Conservation (phyloP, 1,139 yeast genomes). For the Candida glucosophila region DNA sequence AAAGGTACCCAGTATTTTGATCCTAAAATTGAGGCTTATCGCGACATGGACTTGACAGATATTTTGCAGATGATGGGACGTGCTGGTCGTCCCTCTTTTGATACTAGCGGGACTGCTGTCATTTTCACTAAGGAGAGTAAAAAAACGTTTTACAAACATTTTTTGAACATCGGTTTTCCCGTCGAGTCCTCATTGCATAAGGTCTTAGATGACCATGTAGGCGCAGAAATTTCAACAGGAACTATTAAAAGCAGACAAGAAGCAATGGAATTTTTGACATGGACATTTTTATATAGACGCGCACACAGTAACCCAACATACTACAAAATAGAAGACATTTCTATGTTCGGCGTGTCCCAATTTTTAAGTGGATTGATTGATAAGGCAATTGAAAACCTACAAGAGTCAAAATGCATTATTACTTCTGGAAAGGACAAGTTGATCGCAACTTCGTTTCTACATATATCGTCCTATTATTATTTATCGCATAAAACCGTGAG, state of each 20-base stretch:
- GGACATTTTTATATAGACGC: constrained; percentile 91
- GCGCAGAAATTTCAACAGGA: constrained; percentile 92
- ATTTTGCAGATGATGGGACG: constrained; percentile 86
- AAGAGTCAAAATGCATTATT: constrained; percentile 64
- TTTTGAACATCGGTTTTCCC: constrained; percentile 91
- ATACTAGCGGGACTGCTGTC: constrained; percentile 90
- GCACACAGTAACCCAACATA: constrained; percentile 95
- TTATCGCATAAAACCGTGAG: constrained; percentile 87
- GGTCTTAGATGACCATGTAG: constrained; percentile 87
- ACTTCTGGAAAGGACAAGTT: constrained; percentile 41
- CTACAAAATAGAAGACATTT: constrained; percentile 73
- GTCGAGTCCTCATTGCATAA: constrained; percentile 94
- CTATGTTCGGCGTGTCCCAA: constrained; percentile 56
- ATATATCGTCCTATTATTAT: constrained; percentile 86
- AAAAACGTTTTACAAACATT: constrained; percentile 88
- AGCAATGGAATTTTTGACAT: constrained; percentile 85
- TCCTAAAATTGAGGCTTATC: constrained; percentile 69
- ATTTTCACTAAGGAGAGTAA: constrained; percentile 90
- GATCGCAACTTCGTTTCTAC: constrained; percentile 72
- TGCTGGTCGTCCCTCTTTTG: constrained; percentile 97
- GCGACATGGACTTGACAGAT: constrained; percentile 90
- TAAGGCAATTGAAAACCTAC: constrained; percentile 55
- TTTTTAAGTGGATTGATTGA: constrained; percentile 74
- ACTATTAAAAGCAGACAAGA: constrained; percentile 76
- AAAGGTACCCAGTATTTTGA: constrained; percentile 91